Base-by-base conservation (phyloP, 2,329 filamentous ascomycete genomes). In the Elsinoe arachidis region DNA sequence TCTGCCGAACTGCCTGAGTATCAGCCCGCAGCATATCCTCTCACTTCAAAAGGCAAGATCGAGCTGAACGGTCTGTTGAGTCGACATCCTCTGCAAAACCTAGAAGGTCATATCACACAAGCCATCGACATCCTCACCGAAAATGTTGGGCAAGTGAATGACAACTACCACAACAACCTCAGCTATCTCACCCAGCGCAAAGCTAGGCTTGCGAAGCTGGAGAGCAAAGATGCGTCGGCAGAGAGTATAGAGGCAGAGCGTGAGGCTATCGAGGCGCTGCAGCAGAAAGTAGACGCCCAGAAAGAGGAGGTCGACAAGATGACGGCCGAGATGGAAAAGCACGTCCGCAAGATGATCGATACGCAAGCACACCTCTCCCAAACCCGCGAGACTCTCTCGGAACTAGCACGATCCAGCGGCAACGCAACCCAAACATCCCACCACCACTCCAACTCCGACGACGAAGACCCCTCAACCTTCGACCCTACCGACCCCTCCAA, bases 311-410 rank as follows among this genome's bases (percentile, higher is more conserved):
- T 83, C 1, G 71, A 77, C 14, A 67, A 69, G 2, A 70, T 81
- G 62, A 85, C 81, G 1, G 67, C 69, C 26, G 73, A 75, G 53
- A 74, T 86, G 65, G 84, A 87, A 62, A 73, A 77, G 64, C 74
- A 72, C 46, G 77, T 86, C 65, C 76, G 83, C 14, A 71, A 75
- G 11, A 68, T 82, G 51, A 79, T 87, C 59, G 84, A 87, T 68
- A 74, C 74, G 7, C 73, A 78, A 58, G 70, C 76, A 7, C 76
- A 73, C 59, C 66, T 80, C 12, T 68, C 74, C 56, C 65, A 68
- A 3, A 65, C 81, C 44, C 70, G 72, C 30, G 71, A 74, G 11
- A 70, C 73, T 1, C 60, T 84, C 3, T 63, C 66, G 2, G 71
- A 72, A 59, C 64, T 82, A 21, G 62, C 70, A 63, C 59, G 67